A percentile compares a stretch with the other conserved stretches of the same genome.
phyloP scores from a whole-genome alignment of 2,329 filamentous ascomycete genomes.

The Paecilomyces fulvus region DNA sequence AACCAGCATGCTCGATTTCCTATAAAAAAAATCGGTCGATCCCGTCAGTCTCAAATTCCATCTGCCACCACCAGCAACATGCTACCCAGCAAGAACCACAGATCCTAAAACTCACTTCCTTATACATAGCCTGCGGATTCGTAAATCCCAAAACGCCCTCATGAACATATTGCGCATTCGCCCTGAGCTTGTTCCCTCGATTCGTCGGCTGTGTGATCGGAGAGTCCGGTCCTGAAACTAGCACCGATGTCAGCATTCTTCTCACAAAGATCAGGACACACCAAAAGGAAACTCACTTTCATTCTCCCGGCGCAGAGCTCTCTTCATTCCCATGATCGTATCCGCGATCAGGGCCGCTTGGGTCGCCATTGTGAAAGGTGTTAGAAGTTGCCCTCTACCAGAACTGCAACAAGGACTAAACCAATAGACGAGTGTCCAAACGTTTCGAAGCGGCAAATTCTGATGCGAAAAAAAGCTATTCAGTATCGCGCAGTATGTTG shows the following conservation, averaged over 20 bases:
- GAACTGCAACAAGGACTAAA: background rate
- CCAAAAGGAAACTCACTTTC: constrained; percentile 27
- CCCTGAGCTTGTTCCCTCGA: constrained; percentile 54
- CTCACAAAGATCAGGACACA: constrained; percentile 8
- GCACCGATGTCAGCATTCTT: background rate
- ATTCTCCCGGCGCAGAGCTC: constrained; percentile 40
- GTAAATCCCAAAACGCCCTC: constrained; percentile 46
- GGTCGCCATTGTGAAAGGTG: constrained; percentile 28
- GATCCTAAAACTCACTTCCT: constrained; percentile 39
- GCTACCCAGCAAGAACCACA: constrained; percentile 1
- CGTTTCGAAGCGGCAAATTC: background rate
- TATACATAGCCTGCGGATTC: constrained; percentile 45
- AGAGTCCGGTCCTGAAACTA: constrained; percentile 41
- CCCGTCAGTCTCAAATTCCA: constrained; percentile 5
- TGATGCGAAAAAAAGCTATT: background rate
- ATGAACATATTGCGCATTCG: constrained; percentile 49
- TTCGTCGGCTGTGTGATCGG: constrained; percentile 48
- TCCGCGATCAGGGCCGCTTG: constrained; percentile 42
- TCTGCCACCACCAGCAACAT: background rate
- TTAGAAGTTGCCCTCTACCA: background rate
- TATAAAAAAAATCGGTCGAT: constrained; percentile 15
- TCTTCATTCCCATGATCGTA: constrained; percentile 48
- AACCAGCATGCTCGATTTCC: constrained; percentile 55
- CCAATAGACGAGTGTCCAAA: too few species aligned
- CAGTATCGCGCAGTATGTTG: background rate